Base-by-base conservation (phyloP, 2,329 filamentous ascomycete genomes). In the Plenodomus biglobosus region DNA sequence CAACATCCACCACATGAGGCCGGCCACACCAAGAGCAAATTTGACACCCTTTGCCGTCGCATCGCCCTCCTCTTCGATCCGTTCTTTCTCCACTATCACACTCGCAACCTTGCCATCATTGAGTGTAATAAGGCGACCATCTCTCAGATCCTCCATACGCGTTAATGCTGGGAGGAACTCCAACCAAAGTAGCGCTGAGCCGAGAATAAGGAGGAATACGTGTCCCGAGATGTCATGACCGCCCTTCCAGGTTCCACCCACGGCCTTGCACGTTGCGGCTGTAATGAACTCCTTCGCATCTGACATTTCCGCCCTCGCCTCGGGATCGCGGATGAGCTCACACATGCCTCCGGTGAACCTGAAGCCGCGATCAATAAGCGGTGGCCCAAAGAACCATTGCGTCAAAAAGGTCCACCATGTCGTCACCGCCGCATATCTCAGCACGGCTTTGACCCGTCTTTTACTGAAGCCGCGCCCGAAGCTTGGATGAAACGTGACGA, bases 221-320 rank as follows among this genome's bases (percentile, higher is more conserved):
- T 97, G 94, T 0, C 94, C 94, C 52, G 88, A 94, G 61, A 99
- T 92, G 72, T 99, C 94, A 73, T 97, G 91, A 0, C 94, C 94
- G n/a, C 94, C 94, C 48, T 78, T 83, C 94, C 94, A 99, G 45
- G 79, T 76, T 0, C 94, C 92, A 6, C 92, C 92, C 0, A 85
- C 83, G 3, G 85, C 79, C 75, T 90, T 94, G 69, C 94, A 99
- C 37, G 90, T 87, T 3, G 86, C 84, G 1, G 87, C 85, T 1
- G 88, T 92, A 37, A 91, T 75, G 52, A 85, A 76, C 42, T 78
- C 74, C 53, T 75, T 69, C 15, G 73, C 60, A 30, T 77, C 75
- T 41, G 63, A 66, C 69, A 72, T 70, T 3, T 76, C 73, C 24
- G 79, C 79, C 52, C 75, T 73, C 10, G 73, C 68, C 1, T 78